Evolutionary conservation across 2,329 filamentous ascomycete genomes (phyloP), one percentile per base, ranked within the genome.

Genomic region (Diplodia intermedia): DNA sequence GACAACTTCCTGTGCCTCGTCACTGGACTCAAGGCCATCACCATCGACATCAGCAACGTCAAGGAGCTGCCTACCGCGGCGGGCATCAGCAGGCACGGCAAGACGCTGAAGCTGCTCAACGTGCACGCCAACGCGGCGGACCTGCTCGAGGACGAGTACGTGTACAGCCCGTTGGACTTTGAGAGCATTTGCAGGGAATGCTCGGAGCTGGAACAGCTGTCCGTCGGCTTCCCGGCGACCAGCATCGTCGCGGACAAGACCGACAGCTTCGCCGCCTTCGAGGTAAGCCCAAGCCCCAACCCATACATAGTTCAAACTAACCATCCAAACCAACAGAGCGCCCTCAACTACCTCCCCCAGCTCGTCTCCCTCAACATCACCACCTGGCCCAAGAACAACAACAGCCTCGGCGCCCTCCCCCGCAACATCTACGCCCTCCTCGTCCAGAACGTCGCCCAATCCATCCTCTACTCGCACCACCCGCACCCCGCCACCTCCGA

Each of bases 1-100:
- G 82, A 85, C 49, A 82, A 80, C 38, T 83, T 84, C 70, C 70
- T 85, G 33, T 82, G 80, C 55, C 74, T 84, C 5, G 80, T 84
- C 0, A 78, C 80, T 14, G 82, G 82, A 2, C 74, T 85, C 66
- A 74, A 79, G 67, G 73, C 78, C 1, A 74, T 85, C 38, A 80
- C 79, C 5, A 75, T 85, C 47, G 82, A 84, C 70, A 71, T 84
- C 14, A 77, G 77, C 11, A 77, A 77, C 52, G 78, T 78, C 36
- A 82, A 80, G 70, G 73, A 70, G 3, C 69, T 84, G 56, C 83
- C 83, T 2, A 78, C 77, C 14, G 74, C 78, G 11, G 78, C 79
- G 0, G 80, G 82, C 4, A 81, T 85, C 63, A 73, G 75, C 12
- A 75, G 81, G n/a, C 83, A 85, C 69, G 73, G 76, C 47, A 83